These are phyloP conservation scores for Cicer bijugum DNA, from an alignment of 306 rosid genomes.

Conservation along the genomic window DNA sequence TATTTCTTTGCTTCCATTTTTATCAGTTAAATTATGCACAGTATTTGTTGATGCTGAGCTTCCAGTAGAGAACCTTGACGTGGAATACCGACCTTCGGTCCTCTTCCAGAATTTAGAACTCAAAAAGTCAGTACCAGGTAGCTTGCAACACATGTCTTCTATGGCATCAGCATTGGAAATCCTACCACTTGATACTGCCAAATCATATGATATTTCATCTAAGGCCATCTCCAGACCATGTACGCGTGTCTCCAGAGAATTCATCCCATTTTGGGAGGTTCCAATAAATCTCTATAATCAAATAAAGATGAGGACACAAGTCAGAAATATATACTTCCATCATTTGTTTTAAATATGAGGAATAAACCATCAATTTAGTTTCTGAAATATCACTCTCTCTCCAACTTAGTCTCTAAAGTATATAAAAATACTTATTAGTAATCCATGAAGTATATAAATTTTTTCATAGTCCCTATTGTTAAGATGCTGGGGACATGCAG, in stretches of 20 bases:
- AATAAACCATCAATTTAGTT: too few species aligned
- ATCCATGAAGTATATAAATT: too few species aligned
- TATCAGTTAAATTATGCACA: constrained; percentile 48
- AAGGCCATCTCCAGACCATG: constrained; percentile 86
- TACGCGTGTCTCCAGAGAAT: constrained; percentile 88
- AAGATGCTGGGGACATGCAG: too few species aligned
- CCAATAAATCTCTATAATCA: constrained; percentile 84
- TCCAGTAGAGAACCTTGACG: constrained; percentile 65
- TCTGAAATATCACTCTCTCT: too few species aligned
- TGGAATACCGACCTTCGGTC: constrained; percentile 68
- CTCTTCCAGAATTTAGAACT: constrained; percentile 93
- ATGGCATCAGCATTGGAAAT: constrained; percentile 55
- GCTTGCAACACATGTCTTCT: constrained; percentile 82
- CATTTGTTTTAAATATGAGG: neutral
- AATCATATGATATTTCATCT: constrained; percentile 86
- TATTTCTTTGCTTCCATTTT: constrained; percentile 51
- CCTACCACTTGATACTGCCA: constrained; percentile 77
- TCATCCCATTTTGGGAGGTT: constrained; percentile 87
- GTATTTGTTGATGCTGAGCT: constrained; percentile 48
- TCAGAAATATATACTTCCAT: constrained; percentile 36
- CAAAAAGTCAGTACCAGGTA: constrained; percentile 91
- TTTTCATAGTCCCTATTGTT: too few species aligned
- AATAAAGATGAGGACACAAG: constrained; percentile 37
- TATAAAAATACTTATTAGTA: too few species aligned
- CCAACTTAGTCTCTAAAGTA: too few species aligned